These are phyloP conservation scores for Globisporangium acanthophoron DNA, from an alignment of 352 stramenopile species.

Conservation along the genomic window DNA sequence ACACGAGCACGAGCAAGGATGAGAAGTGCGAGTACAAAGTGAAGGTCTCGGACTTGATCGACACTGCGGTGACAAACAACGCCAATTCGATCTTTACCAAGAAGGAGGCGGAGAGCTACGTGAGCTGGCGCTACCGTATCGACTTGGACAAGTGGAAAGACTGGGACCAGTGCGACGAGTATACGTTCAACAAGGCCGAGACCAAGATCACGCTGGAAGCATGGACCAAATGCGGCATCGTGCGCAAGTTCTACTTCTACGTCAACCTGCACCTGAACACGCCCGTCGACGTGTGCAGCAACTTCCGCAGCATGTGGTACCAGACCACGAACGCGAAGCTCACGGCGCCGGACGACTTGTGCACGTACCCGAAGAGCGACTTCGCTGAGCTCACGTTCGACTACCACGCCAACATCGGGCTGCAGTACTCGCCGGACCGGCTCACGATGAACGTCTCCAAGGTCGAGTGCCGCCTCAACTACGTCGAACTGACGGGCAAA, in stretches of 20 bases:
- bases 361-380: constrained; percentile 43
- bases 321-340: constrained; percentile 29
- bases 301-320: constrained; percentile 67
- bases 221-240: constrained; percentile 50
- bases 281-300: constrained; percentile 37
- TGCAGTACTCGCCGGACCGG: constrained; percentile 28
- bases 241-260: constrained; percentile 38
- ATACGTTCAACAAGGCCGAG: constrained; percentile 2
- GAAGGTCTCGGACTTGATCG: constrained; percentile 29
- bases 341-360: constrained; percentile 28
- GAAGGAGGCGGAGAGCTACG: constrained; percentile 23
- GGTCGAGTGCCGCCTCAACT: constrained; percentile 35
- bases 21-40: constrained; percentile 23
- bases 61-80: constrained; percentile 19
- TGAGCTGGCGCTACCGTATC: constrained; percentile 61
- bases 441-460: constrained; percentile 33
- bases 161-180: not conserved
- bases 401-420: constrained; percentile 43
- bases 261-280: constrained; percentile 49
- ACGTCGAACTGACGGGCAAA: constrained; percentile 8
- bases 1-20: constrained; percentile 10
- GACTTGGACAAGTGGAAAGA: not conserved
- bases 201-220: constrained; percentile 54
- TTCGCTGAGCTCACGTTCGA: constrained; percentile 61
- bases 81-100: constrained; percentile 7